These are phyloP conservation scores for Tuber microsphaerosporum DNA, from an alignment of 495 filamentous ascomycete species.

Conservation along the genomic window DNA sequence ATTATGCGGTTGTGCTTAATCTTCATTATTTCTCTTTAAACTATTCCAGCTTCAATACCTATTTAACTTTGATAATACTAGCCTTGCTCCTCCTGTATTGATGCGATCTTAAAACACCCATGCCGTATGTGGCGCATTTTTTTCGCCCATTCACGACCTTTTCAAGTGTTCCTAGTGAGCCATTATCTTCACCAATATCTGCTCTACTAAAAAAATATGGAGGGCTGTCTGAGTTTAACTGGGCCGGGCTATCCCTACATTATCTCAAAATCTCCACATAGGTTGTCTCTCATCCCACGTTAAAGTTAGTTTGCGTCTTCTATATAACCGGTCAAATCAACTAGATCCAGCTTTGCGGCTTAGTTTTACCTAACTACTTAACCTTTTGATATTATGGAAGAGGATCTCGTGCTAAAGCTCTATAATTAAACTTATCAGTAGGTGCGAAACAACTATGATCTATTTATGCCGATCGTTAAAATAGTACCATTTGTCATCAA, in stretches of 20 bases:
- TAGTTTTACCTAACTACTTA: background rate
- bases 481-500: background rate
- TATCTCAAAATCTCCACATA: background rate
- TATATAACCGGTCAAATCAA: too few species aligned
- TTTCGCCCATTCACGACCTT: too few species aligned
- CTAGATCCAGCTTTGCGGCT: background rate
- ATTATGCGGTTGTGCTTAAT: too few species aligned
- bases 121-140: too few species aligned
- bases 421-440: background rate
- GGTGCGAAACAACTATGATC: background rate
- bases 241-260: background rate
- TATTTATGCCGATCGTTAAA: background rate
- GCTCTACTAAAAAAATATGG: too few species aligned
- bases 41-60: too few species aligned
- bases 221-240: background rate
- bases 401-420: background rate
- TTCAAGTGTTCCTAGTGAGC: too few species aligned
- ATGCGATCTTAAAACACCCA: too few species aligned
- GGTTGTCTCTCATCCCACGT: background rate
- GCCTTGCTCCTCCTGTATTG: too few species aligned
- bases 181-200: too few species aligned
- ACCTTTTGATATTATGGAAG: background rate
- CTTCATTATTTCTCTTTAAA: too few species aligned
- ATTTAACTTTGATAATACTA: too few species aligned
- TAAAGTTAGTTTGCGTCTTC: background rate